A percentile compares a stretch with the other conserved stretches of the same genome.
These are phyloP conservation scores for Candida neerlandica DNA, from an alignment of 1,139 yeast species.

Conservation along the genomic window DNA sequence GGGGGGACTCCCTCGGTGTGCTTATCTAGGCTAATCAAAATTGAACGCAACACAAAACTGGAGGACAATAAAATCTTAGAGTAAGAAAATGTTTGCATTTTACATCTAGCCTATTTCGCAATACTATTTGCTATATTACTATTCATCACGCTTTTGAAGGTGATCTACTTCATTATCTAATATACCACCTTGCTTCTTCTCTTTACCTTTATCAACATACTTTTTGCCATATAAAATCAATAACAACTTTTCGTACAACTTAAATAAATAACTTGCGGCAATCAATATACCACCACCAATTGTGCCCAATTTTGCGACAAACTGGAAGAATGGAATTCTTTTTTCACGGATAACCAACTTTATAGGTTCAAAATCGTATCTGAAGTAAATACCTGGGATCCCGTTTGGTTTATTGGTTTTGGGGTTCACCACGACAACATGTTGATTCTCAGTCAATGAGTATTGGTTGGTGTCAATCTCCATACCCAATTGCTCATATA, in stretches of 20 bases:
- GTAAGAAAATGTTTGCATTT: too few species aligned
- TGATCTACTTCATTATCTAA: slow-evolving; percentile 16
- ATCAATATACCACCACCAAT: slow-evolving; percentile 74
- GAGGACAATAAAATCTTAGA: too few species aligned
- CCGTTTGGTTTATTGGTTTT: slow-evolving; percentile 29
- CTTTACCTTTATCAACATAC: slow-evolving; percentile 57
- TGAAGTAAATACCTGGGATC: slow-evolving; percentile 79
- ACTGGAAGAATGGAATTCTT: slow-evolving; percentile 75
- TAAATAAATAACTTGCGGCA: slow-evolving; percentile 51
- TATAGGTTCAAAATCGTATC: slow-evolving; percentile 88
- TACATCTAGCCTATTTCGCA: background rate
- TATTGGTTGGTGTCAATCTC: slow-evolving; percentile 83
- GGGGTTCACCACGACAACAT: slow-evolving; percentile 23
- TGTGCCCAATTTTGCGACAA: slow-evolving; percentile 76
- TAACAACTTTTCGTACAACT: slow-evolving; percentile 50
- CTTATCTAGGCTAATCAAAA: too few species aligned
- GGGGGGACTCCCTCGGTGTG: too few species aligned
- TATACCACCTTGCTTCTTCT: slow-evolving; percentile 44
- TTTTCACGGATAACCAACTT: slow-evolving; percentile 67
- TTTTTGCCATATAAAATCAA: slow-evolving; percentile 50
- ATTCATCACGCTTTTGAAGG: slow-evolving; percentile 3
- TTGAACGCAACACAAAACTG: too few species aligned
- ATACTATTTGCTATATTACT: background rate
- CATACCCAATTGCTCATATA: slow-evolving; percentile 70
- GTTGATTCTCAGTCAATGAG: slow-evolving; percentile 65